Percentiles rank a stretch among this genome's conserved stretches.
phyloP scores from a whole-genome alignment of 2,329 filamentous ascomycete genomes.

The Fusarium continuum region DNA sequence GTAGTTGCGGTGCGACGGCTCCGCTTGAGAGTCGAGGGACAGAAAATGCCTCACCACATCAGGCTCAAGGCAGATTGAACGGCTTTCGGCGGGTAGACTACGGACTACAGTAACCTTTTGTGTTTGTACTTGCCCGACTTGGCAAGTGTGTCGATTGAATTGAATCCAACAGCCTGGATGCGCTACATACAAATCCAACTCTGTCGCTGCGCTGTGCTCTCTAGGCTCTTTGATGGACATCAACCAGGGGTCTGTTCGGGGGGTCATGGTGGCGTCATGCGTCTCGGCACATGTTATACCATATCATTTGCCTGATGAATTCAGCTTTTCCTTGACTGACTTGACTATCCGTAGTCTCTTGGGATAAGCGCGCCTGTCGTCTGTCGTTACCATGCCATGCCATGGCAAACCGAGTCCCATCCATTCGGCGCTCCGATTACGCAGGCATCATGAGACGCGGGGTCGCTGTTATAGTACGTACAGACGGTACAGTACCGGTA shows the following conservation, averaged over 20 bases:
- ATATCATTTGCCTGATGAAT: neutral
- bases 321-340: slow-evolving; percentile 12
- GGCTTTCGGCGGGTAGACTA: slow-evolving; percentile 10
- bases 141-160: slow-evolving; percentile 14
- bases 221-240: neutral
- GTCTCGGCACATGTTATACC: slow-evolving; percentile 25
- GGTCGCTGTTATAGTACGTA: neutral
- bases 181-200: slow-evolving; percentile 7
- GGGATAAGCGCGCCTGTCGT: slow-evolving; percentile 27
- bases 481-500: neutral
- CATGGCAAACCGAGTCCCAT: neutral
- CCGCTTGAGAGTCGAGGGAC: slow-evolving; percentile 26
- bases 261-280: slow-evolving; percentile 32
- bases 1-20: slow-evolving; percentile 30
- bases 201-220: neutral
- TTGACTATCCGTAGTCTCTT: no score
- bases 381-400: neutral
- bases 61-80: neutral
- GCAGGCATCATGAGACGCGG: slow-evolving; percentile 19
- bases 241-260: neutral
- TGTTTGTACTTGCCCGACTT: slow-evolving; percentile 15
- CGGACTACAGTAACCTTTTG: slow-evolving; percentile 18
- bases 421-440: neutral
- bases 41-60: slow-evolving; percentile 39
- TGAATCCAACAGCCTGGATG: slow-evolving; percentile 28